Base-by-base conservation (phyloP, 768 basidiomycete genomes). In the Rhizopogon sp. region DNA sequence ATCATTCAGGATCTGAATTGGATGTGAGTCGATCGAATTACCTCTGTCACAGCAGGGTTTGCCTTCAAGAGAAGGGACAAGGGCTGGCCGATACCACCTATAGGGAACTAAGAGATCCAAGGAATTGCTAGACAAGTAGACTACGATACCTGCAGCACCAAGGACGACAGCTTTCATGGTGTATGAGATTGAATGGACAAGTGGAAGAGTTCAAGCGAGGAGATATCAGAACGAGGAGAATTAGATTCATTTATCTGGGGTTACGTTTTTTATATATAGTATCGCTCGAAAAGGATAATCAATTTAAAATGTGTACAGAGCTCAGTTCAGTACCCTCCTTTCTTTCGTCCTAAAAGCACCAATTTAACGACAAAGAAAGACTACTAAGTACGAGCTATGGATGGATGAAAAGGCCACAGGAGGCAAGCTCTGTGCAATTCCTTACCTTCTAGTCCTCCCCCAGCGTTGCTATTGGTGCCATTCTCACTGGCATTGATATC, bases 21-120 rank as follows among this genome's bases (percentile, higher is more conserved):
- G 52, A 46, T 53, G 39, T 10, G 37, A 35, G 16, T 9, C 8
- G 57, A 47, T 58, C 39, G 22, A 37, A 52, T 39, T 65, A 88
- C 90, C 79, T 87, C 80, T 53, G 89, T 89, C 62, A 98, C 78
- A 56, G 84, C 75, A 25, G 88, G 81, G 75, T 93, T 94, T 50
- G 75, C 70, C 79, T 98, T 98, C 70, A 98, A 79, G 55, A 98
- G 79, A 56, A 98, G 87, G 20, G 95, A 83, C 70, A 98, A 79
- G 58, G 95, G 94, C 78, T 97, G 96, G 67, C 96, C 96, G 66
- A 98, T 98, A 72, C 95, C 95, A 71, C 93, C 93, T 93, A 60
- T 9, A 52, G 29, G 39, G 51, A 39, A 47, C 17, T 52, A 33
- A 49, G 41, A 6, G 25, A 50, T 53, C 56, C 40, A 41, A 50